Evolutionary conservation across 805 yeast species (phyloP).

Genomic region (Ogataea populi-albae): DNA sequence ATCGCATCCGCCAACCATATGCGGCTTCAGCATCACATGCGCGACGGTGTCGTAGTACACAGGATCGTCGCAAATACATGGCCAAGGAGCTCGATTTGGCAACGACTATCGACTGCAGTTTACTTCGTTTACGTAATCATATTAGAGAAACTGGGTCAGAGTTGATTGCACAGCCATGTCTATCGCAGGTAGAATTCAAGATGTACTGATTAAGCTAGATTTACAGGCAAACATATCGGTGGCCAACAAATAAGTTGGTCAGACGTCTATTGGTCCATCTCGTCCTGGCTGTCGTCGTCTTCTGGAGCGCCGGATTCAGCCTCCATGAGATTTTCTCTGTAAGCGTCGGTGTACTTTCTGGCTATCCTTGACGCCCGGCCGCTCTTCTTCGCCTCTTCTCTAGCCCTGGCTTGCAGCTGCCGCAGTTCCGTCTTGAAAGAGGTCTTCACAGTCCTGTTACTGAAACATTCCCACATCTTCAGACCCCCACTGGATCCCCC

Average conservation of each 20-base stretch:
- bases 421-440: slow-evolving; percentile 60
- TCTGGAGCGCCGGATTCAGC: slow-evolving; percentile 66
- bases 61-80: too few relatives aligned
- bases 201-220: not conserved
- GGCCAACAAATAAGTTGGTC: too few relatives aligned
- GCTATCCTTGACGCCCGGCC: slow-evolving; percentile 74
- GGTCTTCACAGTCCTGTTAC: slow-evolving; percentile 73
- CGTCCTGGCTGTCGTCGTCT: slow-evolving; percentile 40
- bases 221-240: too few relatives aligned
- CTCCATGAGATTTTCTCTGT: slow-evolving; percentile 54
- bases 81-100: too few relatives aligned
- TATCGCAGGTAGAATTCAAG: not conserved
- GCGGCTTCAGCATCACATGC: too few relatives aligned
- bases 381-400: slow-evolving; percentile 48
- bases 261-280: not conserved
- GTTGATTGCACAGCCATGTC: too few relatives aligned
- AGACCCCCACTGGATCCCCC: slow-evolving; percentile 86
- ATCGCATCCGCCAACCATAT: too few relatives aligned
- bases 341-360: slow-evolving; percentile 56
- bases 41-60: too few relatives aligned
- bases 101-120: too few relatives aligned
- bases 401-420: slow-evolving; percentile 53
- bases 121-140: too few relatives aligned
- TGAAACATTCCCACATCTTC: slow-evolving; percentile 90
- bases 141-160: too few relatives aligned